Evolutionary conservation across 2,329 filamentous ascomycete genomes (phyloP).

Genomic region (Ceratocystis lukuohia): DNA sequence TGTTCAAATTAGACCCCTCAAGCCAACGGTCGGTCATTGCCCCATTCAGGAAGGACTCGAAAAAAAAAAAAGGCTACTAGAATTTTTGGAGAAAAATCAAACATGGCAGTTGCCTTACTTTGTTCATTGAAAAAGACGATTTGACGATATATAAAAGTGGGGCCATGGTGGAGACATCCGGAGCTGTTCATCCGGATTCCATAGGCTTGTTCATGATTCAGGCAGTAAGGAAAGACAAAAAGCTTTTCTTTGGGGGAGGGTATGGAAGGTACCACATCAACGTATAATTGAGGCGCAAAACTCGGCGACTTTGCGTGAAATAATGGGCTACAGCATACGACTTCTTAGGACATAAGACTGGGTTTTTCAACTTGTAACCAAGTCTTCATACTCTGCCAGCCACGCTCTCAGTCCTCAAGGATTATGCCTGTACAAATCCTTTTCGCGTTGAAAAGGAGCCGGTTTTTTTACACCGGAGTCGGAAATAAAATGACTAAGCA

Average conservation of each 20-base stretch:
- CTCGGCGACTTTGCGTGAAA: background rate
- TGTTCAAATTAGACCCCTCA: slow-evolving; percentile 1
- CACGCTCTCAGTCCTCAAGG: background rate
- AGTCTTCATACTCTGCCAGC: too few species aligned
- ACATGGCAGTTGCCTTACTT: background rate
- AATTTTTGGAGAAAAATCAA: slow-evolving; percentile 5
- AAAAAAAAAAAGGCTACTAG: background rate
- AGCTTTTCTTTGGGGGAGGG: background rate
- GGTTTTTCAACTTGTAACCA: background rate
- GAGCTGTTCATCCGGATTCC: background rate
- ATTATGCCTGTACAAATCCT: background rate
- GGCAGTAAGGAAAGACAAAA: background rate
- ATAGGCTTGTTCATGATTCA: background rate
- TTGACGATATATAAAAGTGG: background rate
- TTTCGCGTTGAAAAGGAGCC: background rate
- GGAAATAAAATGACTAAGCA: slow-evolving; percentile 1
- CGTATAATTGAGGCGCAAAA: background rate
- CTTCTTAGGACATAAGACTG: background rate
- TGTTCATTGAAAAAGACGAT: background rate
- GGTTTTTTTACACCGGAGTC: background rate
- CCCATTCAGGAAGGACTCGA: background rate
- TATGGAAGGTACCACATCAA: background rate
- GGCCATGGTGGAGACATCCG: background rate
- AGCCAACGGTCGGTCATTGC: background rate
- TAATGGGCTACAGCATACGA: too few species aligned